Conservation (phyloP, 441 rosid species). For the Mallotus repandus region DNA sequence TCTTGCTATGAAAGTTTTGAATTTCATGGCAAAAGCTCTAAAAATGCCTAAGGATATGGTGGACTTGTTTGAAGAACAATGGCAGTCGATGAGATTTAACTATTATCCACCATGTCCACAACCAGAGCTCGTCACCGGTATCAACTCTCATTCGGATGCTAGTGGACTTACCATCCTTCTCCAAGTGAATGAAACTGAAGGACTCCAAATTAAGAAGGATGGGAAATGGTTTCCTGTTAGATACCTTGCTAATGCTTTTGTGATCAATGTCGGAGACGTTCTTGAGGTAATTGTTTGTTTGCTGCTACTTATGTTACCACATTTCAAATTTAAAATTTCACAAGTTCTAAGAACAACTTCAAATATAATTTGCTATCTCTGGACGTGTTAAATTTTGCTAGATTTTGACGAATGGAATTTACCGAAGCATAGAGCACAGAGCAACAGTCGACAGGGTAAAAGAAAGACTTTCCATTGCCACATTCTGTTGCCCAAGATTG, state of each 20-base stretch:
- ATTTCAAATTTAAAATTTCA: no score
- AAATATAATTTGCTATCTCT: no score
- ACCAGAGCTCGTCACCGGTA: constrained; percentile 42
- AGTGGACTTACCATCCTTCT: constrained; percentile 36
- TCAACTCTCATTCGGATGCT: constrained; percentile 40
- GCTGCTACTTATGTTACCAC: no score
- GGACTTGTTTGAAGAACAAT: constrained; percentile 21
- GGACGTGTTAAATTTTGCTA: background rate
- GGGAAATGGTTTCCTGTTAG: constrained; percentile 40
- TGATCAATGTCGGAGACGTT: constrained; percentile 44
- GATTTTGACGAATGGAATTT: constrained; percentile 31
- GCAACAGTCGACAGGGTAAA: constrained; percentile 23
- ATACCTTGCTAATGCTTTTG: constrained; percentile 34
- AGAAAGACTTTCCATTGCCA: constrained; percentile 31
- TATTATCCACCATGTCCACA: constrained; percentile 52
- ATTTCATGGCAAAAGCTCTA: constrained; percentile 25
- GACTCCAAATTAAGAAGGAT: constrained; percentile 40
- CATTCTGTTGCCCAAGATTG: constrained; percentile 24
- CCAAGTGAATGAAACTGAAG: constrained; percentile 40
- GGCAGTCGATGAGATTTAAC: constrained; percentile 28
- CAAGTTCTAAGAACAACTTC: no score
- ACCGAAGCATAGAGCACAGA: constrained; percentile 31
- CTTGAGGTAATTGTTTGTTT: constrained; percentile 33
- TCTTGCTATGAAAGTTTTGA: constrained; percentile 18
- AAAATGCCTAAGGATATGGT: constrained; percentile 11